These are phyloP conservation scores for Quercus robur DNA, from an alignment of 306 rosid genomes.

Conservation along the genomic window DNA sequence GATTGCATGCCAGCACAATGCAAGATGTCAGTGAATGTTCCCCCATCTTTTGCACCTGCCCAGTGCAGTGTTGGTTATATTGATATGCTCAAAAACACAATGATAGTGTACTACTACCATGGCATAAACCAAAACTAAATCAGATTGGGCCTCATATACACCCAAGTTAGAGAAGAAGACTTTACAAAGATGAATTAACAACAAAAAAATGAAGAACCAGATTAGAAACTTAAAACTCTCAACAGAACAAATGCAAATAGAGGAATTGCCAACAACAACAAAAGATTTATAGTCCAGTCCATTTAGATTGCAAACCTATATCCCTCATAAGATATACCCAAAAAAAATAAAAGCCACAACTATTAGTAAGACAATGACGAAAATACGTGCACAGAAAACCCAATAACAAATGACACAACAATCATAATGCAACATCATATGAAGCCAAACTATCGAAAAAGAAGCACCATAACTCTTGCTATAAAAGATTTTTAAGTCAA, in stretches of 20 bases:
- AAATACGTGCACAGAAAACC: neutral
- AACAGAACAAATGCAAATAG: slow-evolving; percentile 11
- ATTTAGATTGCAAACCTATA: neutral
- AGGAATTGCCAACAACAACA: neutral
- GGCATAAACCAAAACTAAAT: neutral
- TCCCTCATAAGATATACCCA: neutral
- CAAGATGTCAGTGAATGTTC: neutral
- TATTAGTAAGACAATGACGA: neutral
- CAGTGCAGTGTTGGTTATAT: neutral
- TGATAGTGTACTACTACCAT: neutral
- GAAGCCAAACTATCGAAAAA: neutral
- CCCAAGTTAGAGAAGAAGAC: neutral
- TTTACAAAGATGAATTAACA: neutral
- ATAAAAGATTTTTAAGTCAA: too few species aligned
- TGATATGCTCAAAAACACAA: neutral
- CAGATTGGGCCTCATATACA: neutral
- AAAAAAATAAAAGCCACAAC: neutral
- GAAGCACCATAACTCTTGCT: neutral
- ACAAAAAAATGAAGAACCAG: neutral
- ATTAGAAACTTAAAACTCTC: neutral
- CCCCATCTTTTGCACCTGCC: neutral
- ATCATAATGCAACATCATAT: neutral
- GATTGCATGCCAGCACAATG: neutral
- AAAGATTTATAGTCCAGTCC: neutral
- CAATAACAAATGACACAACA: neutral